Evolutionary conservation across 1,284 basidiomycete genomes (phyloP).

Genomic region (Ceratobasidium sp.): DNA sequence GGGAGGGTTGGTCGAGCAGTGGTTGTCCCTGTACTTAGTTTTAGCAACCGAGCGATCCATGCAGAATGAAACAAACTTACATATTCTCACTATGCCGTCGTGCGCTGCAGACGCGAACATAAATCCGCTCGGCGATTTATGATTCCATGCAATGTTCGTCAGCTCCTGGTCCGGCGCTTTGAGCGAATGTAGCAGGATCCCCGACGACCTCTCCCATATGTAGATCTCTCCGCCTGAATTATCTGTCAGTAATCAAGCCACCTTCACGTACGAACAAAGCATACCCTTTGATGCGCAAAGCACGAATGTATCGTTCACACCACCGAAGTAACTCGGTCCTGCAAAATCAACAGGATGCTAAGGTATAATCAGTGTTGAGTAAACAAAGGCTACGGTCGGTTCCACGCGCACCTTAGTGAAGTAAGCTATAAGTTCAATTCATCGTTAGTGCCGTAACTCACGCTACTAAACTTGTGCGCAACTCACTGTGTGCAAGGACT

Average conservation of each 20-base stretch:
- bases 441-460: not conserved
- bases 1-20: conserved; percentile 11
- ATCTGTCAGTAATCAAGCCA: not conserved
- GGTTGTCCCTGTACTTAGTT: conserved; percentile 25
- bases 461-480: not conserved
- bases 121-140: conserved; percentile 37
- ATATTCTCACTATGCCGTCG: conserved; percentile 35
- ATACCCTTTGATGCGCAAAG: conserved; percentile 38
- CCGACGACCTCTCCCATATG: conserved; percentile 36
- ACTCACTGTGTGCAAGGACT: conserved; percentile 30
- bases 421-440: not conserved
- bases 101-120: conserved; percentile 41
- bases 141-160: conserved; percentile 40
- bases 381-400: no score
- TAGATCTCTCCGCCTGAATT: conserved; percentile 33
- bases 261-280: not conserved
- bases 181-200: conserved; percentile 30
- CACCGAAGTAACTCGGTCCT: conserved; percentile 31
- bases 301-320: conserved; percentile 21
- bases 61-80: conserved; percentile 9
- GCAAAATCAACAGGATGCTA: conserved; percentile 36
- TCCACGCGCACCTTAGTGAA: not conserved
- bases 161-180: conserved; percentile 37
- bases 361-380: no score
- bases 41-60: not conserved